Evolutionary conservation across 1,139 yeast species (phyloP).

Genomic region (Blastobotrys malaysiensis): DNA sequence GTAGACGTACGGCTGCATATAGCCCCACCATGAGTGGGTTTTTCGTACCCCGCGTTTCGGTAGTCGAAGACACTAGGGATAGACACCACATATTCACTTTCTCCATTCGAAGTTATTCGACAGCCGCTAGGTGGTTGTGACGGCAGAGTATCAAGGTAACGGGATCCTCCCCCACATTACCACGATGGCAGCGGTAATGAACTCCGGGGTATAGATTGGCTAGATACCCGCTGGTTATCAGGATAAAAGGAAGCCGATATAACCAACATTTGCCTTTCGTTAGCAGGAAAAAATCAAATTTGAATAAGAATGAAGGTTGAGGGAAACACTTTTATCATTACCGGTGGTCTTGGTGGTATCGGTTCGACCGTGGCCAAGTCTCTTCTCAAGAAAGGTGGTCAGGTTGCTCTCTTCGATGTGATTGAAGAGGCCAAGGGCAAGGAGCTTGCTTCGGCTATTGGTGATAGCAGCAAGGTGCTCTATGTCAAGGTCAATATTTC

Average conservation of each 20-base stretch:
- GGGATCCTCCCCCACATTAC: neutral
- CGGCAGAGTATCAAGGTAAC: neutral
- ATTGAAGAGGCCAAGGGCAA: conserved; percentile 1
- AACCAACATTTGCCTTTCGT: neutral
- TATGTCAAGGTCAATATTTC: conserved; percentile 9
- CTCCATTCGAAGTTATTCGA: neutral
- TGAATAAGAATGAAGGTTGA: conserved; percentile 7
- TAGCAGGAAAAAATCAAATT: neutral
- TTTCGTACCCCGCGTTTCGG: neutral
- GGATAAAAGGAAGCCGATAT: neutral
- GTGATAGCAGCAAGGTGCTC: conserved; percentile 1
- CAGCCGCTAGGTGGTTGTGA: neutral
- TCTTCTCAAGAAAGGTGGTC: conserved; percentile 7
- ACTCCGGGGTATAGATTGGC: neutral
- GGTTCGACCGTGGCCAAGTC: conserved; percentile 10
- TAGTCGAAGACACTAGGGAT: neutral
- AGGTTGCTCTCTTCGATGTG: conserved; percentile 12
- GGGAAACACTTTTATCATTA: conserved; percentile 14
- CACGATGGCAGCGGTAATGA: neutral
- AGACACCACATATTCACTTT: neutral
- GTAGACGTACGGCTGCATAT: neutral
- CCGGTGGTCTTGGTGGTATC: conserved; percentile 17
- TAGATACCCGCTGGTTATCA: neutral
- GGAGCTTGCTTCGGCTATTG: neutral
- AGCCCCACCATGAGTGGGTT: neutral